Conservation (phyloP, 2,329 filamentous ascomycete species). For the Pezizomycotina sp. region DNA sequence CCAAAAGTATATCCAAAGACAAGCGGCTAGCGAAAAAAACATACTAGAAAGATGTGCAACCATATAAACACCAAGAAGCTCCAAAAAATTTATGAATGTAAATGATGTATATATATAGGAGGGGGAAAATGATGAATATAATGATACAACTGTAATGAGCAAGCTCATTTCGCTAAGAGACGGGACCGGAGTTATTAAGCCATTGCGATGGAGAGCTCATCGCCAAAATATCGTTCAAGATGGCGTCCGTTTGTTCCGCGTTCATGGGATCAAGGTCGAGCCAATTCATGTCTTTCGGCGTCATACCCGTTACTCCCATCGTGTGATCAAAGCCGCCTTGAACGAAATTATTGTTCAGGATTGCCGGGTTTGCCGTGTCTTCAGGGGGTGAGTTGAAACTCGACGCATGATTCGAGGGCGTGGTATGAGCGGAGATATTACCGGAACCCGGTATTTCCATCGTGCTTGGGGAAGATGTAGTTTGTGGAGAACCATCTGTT, state of each 20-base stretch:
- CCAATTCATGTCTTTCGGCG: slow-evolving; percentile 12
- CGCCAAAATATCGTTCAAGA: slow-evolving; percentile 16
- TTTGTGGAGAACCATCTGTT: slow-evolving; percentile 6
- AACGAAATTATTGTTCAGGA: too few relatives aligned
- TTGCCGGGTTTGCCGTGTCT: slow-evolving; percentile 10
- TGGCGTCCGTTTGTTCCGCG: slow-evolving; percentile 14
- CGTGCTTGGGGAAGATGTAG: slow-evolving; percentile 15
- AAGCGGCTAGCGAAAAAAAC: too few relatives aligned
- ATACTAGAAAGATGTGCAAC: too few relatives aligned
- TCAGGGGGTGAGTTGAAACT: slow-evolving; percentile 13
- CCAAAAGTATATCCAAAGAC: too few relatives aligned
- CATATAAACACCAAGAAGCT: too few relatives aligned
- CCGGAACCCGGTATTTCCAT: slow-evolving; percentile 11
- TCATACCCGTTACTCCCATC: slow-evolving; percentile 8
- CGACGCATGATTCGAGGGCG: slow-evolving; percentile 12
- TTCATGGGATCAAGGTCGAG: slow-evolving; percentile 14
- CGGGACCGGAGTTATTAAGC: too few relatives aligned
- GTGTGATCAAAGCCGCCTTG: slow-evolving; percentile 6
- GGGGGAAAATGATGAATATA: too few relatives aligned
- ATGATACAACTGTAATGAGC: too few relatives aligned
- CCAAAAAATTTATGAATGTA: too few relatives aligned
- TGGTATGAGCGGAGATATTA: slow-evolving; percentile 12
- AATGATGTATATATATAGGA: too few relatives aligned
- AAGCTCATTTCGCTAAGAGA: too few relatives aligned
- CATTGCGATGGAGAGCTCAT: slow-evolving; percentile 17